Conservation (phyloP, 441 rosid genomes). For the Viola pubescens region DNA sequence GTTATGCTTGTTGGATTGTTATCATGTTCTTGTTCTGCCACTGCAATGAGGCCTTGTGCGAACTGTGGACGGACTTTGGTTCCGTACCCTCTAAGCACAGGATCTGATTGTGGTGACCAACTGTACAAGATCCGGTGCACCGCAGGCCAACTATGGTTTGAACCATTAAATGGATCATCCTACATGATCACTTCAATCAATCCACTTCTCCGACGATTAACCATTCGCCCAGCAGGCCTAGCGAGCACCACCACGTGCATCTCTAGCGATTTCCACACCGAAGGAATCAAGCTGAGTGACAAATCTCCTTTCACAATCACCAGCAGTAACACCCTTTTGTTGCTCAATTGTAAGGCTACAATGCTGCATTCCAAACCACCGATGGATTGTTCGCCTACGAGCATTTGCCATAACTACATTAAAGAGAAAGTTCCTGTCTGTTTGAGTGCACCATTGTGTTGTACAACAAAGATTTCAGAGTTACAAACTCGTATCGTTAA, state of each 20-base stretch:
- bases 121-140: conserved; percentile 37
- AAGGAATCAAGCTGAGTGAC: conserved; percentile 34
- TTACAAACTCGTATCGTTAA: conserved; percentile 26
- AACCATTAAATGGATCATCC: conserved; percentile 34
- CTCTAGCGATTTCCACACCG: conserved; percentile 27
- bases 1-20: conserved; percentile 1
- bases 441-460: conserved; percentile 24
- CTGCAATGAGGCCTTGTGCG: conserved; percentile 29
- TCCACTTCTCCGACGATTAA: conserved; percentile 26
- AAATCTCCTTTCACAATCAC: conserved; percentile 40
- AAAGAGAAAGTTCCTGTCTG: conserved; percentile 18
- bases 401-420: conserved; percentile 39
- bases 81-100: conserved; percentile 47
- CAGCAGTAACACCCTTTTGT: conserved; percentile 38
- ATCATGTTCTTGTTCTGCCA: conserved; percentile 1
- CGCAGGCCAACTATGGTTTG: conserved; percentile 24
- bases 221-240: conserved; percentile 30
- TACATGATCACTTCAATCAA: conserved; percentile 35
- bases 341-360: conserved; percentile 29
- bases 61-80: conserved; percentile 38
- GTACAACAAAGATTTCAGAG: conserved; percentile 31
- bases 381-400: conserved; percentile 28
- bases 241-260: conserved; percentile 30
- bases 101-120: conserved; percentile 41
- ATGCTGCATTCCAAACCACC: conserved; percentile 26